These are phyloP conservation scores for Manihot esculenta DNA, from an alignment of 441 rosid genomes.

Conservation along the genomic window DNA sequence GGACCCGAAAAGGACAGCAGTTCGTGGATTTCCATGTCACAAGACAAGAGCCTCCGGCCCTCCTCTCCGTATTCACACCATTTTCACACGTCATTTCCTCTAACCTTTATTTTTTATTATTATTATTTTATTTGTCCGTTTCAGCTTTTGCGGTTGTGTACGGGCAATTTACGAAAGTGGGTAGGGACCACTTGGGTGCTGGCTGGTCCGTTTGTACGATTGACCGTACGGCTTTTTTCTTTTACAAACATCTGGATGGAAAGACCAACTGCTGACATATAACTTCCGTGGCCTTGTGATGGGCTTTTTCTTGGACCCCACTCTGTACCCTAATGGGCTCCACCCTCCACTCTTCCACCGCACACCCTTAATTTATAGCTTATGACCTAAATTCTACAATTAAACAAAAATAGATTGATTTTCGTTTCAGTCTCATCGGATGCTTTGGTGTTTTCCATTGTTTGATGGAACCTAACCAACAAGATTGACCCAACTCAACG, in stretches of 20 bases:
- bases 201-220: background rate
- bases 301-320: background rate
- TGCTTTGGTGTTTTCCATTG: too few relatives aligned
- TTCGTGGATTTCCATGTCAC: slow-evolving; percentile 16
- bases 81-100: background rate
- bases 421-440: background rate
- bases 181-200: background rate
- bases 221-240: slow-evolving; percentile 2
- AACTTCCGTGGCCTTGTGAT: background rate
- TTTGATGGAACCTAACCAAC: too few relatives aligned
- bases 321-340: background rate
- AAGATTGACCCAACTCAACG: too few relatives aligned
- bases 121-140: background rate
- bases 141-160: background rate
- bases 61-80: background rate
- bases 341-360: too few relatives aligned
- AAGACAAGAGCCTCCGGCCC: too few relatives aligned
- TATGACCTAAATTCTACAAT: too few relatives aligned
- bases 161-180: background rate
- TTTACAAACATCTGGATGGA: background rate
- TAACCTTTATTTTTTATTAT: background rate
- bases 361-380: too few relatives aligned
- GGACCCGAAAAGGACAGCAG: slow-evolving; percentile 12
- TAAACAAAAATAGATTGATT: too few relatives aligned
- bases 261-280: background rate